These are phyloP conservation scores for Chaetoceros muelleri DNA, from an alignment of 108 stramenopile genomes.

Conservation along the genomic window DNA sequence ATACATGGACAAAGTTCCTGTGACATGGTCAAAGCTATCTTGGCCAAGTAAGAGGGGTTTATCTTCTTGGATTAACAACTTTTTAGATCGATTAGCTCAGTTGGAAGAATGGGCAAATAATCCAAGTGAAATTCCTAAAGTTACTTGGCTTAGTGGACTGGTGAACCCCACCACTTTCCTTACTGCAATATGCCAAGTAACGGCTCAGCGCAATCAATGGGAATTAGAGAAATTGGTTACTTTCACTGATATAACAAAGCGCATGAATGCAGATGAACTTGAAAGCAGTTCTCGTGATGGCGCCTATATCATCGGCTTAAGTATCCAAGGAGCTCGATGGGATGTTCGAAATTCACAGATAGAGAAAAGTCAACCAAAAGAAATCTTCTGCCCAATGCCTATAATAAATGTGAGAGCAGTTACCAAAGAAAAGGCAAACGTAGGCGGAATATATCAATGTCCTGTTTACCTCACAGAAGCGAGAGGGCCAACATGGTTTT, in stretches of 20 bases:
- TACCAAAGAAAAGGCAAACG: conserved; percentile 65
- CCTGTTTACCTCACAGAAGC: conserved; percentile 75
- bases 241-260: conserved; percentile 81
- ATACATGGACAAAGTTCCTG: conserved; percentile 68
- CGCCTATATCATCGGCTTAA: conserved; percentile 67
- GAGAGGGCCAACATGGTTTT: conserved; percentile 79
- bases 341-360: conserved; percentile 35
- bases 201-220: conserved; percentile 75
- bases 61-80: conserved; percentile 58
- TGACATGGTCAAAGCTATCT: conserved; percentile 61
- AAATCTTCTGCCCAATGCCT: conserved; percentile 83
- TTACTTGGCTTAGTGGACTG: conserved; percentile 77
- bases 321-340: conserved; percentile 83
- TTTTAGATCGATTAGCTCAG: conserved; percentile 55
- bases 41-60: conserved; percentile 73
- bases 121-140: conserved; percentile 79
- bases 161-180: conserved; percentile 86
- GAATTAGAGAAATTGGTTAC: conserved; percentile 83
- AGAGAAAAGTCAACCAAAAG: conserved; percentile 75
- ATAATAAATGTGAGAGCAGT: conserved; percentile 78
- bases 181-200: conserved; percentile 86
- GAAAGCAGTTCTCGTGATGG: conserved; percentile 70
- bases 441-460: conserved; percentile 65
- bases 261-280: conserved; percentile 53
- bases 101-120: conserved; percentile 81